These are phyloP conservation scores for Raffaelea arxii DNA, from an alignment of 2,329 filamentous ascomycete genomes.

Conservation along the genomic window DNA sequence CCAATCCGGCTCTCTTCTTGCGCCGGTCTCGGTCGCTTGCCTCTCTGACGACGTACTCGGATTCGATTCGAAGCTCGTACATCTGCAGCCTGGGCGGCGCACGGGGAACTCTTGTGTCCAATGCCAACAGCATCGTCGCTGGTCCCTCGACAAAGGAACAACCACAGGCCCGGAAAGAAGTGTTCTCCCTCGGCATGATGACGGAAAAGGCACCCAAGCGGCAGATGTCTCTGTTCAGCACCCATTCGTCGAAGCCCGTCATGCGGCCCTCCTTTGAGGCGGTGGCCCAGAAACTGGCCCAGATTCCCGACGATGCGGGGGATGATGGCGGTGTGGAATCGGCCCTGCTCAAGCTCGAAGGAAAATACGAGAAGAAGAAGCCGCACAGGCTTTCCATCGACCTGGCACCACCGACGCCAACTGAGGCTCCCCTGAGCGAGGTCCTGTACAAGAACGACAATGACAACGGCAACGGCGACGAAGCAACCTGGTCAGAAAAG, in stretches of 20 bases:
- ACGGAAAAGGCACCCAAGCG: conserved; percentile 39
- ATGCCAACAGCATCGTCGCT: conserved; percentile 26
- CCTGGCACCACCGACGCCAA: neutral
- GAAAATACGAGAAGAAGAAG: conserved; percentile 58
- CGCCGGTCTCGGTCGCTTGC: conserved; percentile 48
- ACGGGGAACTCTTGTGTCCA: conserved; percentile 26
- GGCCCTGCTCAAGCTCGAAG: conserved; percentile 86
- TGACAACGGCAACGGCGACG: conserved; percentile 4
- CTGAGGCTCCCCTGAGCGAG: conserved; percentile 3
- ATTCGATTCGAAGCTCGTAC: conserved; percentile 50
- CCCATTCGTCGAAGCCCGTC: conserved; percentile 50
- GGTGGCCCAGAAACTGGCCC: conserved; percentile 77
- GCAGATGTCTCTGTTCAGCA: conserved; percentile 47
- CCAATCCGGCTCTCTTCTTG: conserved; percentile 38
- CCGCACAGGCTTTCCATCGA: neutral
- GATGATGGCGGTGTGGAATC: conserved; percentile 85
- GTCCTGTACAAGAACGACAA: neutral
- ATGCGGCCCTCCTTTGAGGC: conserved; percentile 75
- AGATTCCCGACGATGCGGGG: conserved; percentile 71
- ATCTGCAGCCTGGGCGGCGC: conserved; percentile 33
- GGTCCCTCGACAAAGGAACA: conserved; percentile 29
- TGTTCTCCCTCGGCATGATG: conserved; percentile 50
- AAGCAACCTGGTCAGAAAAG: conserved; percentile 27
- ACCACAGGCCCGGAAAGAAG: too few relatives aligned
- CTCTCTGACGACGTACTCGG: conserved; percentile 50